These are phyloP conservation scores for Chloromonas sp. DNA, from an alignment of 163 green algal genomes.

Conservation along the genomic window DNA sequence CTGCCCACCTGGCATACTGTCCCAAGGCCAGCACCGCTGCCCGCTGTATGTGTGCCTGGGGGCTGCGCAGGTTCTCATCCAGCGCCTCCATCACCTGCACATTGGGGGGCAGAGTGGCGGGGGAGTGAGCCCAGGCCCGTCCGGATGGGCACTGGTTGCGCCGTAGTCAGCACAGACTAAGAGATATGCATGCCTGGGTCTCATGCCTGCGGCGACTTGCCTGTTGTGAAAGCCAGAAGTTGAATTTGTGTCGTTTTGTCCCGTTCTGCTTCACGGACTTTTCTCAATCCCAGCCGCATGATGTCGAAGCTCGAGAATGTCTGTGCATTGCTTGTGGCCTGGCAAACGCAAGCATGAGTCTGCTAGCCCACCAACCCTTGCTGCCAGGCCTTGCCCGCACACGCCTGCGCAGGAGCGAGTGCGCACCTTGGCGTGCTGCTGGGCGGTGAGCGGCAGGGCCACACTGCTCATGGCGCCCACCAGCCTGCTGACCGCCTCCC, in stretches of 20 bases:
- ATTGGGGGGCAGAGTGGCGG: too few species aligned
- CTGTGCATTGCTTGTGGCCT: background rate
- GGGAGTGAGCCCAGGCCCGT: too few species aligned
- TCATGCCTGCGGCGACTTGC: too few species aligned
- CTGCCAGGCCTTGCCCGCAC: background rate
- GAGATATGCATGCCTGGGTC: too few species aligned
- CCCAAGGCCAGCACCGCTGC: conserved; percentile 59
- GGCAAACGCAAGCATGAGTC: background rate
- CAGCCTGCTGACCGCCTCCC: conserved; percentile 63
- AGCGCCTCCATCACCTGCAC: conserved; percentile 21
- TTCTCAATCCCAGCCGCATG: too few species aligned
- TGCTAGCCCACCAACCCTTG: background rate
- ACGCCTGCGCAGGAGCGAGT: background rate
- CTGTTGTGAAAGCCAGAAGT: too few species aligned
- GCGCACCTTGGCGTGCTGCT: conserved; percentile 35
- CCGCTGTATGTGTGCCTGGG: conserved; percentile 59
- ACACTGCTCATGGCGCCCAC: conserved; percentile 23
- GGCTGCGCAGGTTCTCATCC: conserved; percentile 71
- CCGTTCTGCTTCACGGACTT: too few species aligned
- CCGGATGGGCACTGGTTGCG: too few species aligned
- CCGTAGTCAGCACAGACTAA: too few species aligned
- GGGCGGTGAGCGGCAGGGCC: conserved; percentile 20
- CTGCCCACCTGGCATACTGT: conserved; percentile 25
- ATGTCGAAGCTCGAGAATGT: background rate
- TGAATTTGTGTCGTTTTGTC: too few species aligned